These are phyloP conservation scores for Coemansia sp. DNA, from an alignment of 192 early-diverging fungal species.

Conservation along the genomic window DNA sequence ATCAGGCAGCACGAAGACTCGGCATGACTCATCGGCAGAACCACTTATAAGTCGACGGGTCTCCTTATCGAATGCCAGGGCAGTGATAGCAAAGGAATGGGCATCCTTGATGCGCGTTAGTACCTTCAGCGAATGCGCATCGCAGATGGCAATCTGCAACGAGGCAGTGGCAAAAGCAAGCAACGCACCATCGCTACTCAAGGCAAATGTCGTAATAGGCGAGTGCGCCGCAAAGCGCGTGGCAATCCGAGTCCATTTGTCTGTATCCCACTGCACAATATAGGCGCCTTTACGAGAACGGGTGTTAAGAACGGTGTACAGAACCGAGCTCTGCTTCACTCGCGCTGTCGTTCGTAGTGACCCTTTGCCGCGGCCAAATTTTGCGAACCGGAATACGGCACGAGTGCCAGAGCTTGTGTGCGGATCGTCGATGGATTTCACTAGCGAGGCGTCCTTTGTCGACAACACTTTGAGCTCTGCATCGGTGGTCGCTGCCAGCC, in stretches of 20 bases:
- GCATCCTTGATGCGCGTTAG: constrained; percentile 63
- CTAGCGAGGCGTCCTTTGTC: constrained; percentile 17
- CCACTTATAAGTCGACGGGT: constrained; percentile 70
- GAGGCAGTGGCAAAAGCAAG: constrained; percentile 75
- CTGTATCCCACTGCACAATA: constrained; percentile 37
- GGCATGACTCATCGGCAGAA: constrained; percentile 77
- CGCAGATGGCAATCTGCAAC: constrained; percentile 65
- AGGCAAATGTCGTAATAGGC: constrained; percentile 38
- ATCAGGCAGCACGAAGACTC: constrained; percentile 59
- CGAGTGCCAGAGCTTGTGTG: constrained; percentile 25
- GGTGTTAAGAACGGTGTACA: constrained; percentile 53
- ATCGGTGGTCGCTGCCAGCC: constrained; percentile 40
- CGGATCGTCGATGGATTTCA: constrained; percentile 41
- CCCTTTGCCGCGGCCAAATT: constrained; percentile 23
- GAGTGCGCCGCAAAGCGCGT: constrained; percentile 30
- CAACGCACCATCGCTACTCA: constrained; percentile 67
- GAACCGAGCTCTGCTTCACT: constrained; percentile 12
- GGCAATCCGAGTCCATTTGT: constrained; percentile 23
- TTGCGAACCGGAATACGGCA: constrained; percentile 41
- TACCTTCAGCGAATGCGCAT: constrained; percentile 59
- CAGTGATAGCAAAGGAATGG: constrained; percentile 80
- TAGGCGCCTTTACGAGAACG: constrained; percentile 43
- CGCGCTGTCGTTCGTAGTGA: background rate
- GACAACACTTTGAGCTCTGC: constrained; percentile 31
- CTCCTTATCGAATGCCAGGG: constrained; percentile 69